Conservation (phyloP, 1,284 basidiomycete genomes). For the Cutaneotrichosporon dermatis region DNA sequence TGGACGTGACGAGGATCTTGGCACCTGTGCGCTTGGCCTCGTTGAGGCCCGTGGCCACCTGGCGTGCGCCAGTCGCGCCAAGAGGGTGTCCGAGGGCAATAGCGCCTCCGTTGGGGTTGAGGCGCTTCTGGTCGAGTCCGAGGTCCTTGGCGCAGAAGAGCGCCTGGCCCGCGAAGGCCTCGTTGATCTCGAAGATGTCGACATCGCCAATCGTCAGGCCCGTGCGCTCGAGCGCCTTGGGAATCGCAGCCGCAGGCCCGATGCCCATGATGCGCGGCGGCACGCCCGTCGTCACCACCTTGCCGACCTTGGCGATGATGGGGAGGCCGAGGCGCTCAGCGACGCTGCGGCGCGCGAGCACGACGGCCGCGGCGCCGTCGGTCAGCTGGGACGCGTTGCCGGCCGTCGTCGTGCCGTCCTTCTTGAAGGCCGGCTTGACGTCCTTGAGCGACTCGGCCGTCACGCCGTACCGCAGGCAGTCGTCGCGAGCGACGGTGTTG, state of each 20-base stretch:
- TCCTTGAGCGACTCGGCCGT: conserved; percentile 73
- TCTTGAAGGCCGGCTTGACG: conserved; percentile 84
- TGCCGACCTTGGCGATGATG: conserved; percentile 82
- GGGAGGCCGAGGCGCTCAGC: conserved; percentile 81
- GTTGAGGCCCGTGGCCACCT: conserved; percentile 76
- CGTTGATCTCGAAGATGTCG: conserved; percentile 82
- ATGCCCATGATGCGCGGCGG: conserved; percentile 83
- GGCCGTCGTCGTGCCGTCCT: conserved; percentile 55
- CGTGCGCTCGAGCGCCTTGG: conserved; percentile 60
- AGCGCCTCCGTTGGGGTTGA: conserved; percentile 82
- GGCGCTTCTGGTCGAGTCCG: conserved; percentile 69
- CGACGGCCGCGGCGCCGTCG: conserved; percentile 89
- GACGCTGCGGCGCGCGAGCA: conserved; percentile 74
- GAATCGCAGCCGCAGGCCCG: conserved; percentile 82
- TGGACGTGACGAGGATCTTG: conserved; percentile 80
- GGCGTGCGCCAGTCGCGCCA: conserved; percentile 70
- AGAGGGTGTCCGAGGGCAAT: conserved; percentile 52
- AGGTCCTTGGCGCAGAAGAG: conserved; percentile 70
- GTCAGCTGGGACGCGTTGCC: conserved; percentile 82
- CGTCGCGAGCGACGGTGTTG: conserved; percentile 67
- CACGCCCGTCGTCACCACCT: conserved; percentile 67
- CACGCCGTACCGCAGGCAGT: conserved; percentile 81
- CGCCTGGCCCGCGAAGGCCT: conserved; percentile 80
- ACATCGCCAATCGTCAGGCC: conserved; percentile 67
- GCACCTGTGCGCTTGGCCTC: conserved; percentile 67